phyloP scores from a whole-genome alignment of 768 basidiomycete species.

The Termitomyces sp. region DNA sequence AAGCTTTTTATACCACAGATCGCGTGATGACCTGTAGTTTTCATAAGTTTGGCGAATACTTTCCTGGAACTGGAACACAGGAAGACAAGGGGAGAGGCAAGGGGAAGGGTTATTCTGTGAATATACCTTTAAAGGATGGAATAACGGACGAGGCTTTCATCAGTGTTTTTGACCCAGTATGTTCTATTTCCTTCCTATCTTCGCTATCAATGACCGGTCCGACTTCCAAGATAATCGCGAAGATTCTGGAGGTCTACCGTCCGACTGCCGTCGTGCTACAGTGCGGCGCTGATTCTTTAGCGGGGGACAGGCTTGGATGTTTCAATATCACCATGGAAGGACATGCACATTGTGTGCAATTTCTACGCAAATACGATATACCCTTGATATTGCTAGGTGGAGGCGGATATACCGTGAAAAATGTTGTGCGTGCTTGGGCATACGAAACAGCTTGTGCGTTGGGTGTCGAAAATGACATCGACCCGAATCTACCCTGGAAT shows the following conservation, averaged over 20 bases:
- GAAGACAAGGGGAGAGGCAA: constrained; percentile 80
- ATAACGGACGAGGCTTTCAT: constrained; percentile 86
- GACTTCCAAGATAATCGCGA: constrained; percentile 61
- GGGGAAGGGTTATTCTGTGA: constrained; percentile 86
- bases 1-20: constrained; percentile 97
- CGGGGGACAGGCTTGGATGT: constrained; percentile 93
- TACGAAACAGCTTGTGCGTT: constrained; percentile 95
- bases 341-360: constrained; percentile 88
- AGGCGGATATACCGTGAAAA: constrained; percentile 96
- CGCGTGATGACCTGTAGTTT: constrained; percentile 97
- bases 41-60: constrained; percentile 96
- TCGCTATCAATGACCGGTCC: background rate
- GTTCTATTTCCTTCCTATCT: constrained; percentile 22
- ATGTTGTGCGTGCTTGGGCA: constrained; percentile 92
- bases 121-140: constrained; percentile 92
- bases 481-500: constrained; percentile 78
- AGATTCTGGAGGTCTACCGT: constrained; percentile 81
- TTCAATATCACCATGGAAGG: constrained; percentile 97
- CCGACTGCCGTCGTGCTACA: constrained; percentile 89
- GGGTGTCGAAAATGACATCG: constrained; percentile 76
- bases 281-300: constrained; percentile 93
- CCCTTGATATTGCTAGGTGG: constrained; percentile 92
- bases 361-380: constrained; percentile 74
- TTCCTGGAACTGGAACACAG: constrained; percentile 83
- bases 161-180: constrained; percentile 88